Evolutionary conservation across 331 rosid species (phyloP), one percentile per base, ranked within the genome.

Genomic region (Cucumis variabilis): DNA sequence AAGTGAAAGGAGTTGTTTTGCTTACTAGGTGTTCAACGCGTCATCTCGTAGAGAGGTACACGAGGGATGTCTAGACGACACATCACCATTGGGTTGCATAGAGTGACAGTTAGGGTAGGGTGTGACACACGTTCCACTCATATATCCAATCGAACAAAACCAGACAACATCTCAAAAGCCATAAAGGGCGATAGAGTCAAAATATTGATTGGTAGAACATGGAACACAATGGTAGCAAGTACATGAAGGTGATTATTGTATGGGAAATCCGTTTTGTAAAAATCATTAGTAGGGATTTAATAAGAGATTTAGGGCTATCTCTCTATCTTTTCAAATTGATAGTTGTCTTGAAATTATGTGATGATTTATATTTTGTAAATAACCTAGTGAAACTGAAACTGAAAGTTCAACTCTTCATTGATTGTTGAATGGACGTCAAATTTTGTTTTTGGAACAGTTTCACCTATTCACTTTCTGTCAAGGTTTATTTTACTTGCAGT

Each of bases 131-230:
- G 37, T 30, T 30, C 37, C 37, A 30, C 37, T 30, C 37, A 30
- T 30, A 30, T 97, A 50, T 97, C 95, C 90, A 97, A 97, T 90
- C 92, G 95, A 84, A 93, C 90, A 86, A 91, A 95, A 87, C 93
- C 94, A 0, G 98, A 98, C 19, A 95, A 97, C 92, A 97, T 97
- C 88, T 91, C 94, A 70, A 94, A 86, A 91, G 99, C 99, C 85
- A 95, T 97, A 87, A 91, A 66, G 87, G 99, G 99, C 0, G 98
- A 93, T 91, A 90, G 89, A 84, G 98, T 97, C 58, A 98, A 98
- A 90, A 97, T 98, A 27, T 87, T 97, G 89, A 97, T 95, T 20
- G 98, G 98, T 68, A 95, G 93, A 25, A 90, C 88, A 11, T 62
- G 89, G 92, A 91, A 89, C 87, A 87, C 98, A 28, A 82, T 89